phyloP scores from a whole-genome alignment of 2,329 filamentous ascomycete genomes.

The Aspergillus oerlinghausenensis region DNA sequence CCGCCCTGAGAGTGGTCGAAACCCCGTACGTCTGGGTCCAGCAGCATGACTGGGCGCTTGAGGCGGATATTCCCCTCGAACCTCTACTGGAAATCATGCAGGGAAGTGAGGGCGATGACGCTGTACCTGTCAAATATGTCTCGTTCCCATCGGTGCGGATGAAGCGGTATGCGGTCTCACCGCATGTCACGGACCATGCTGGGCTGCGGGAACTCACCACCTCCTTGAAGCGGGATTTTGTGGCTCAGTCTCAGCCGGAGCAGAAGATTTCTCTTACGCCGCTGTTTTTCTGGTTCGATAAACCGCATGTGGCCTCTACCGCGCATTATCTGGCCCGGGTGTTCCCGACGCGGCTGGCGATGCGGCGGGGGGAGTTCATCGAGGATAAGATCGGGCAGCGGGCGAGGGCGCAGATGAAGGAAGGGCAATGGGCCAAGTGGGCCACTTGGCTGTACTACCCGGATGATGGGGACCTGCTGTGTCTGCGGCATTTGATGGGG shows the following conservation, averaged over 20 bases:
- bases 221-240: neutral
- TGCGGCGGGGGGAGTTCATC: constrained; percentile 8
- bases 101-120: neutral
- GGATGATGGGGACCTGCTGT: constrained; percentile 1
- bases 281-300: constrained; percentile 11
- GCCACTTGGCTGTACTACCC: constrained; percentile 9
- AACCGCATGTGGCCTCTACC: constrained; percentile 7
- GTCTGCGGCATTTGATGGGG: constrained; percentile 6
- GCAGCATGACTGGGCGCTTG: constrained; percentile 9
- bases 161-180: neutral
- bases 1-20: constrained; percentile 3
- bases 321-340: constrained; percentile 5
- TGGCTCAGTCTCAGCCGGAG: neutral
- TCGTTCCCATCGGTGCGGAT: constrained; percentile 3
- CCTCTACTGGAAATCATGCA: constrained; percentile 3
- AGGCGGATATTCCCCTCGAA: constrained; percentile 3
- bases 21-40: constrained; percentile 10
- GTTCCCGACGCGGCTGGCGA: constrained; percentile 7
- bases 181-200: neutral
- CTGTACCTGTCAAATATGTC: neutral
- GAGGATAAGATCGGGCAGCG: constrained; percentile 11
- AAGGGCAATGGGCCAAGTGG: constrained; percentile 6
- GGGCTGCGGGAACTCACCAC: neutral
- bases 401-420: constrained; percentile 9
- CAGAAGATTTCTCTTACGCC: constrained; percentile 3